Evolutionary conservation across 78 protist species (phyloP).

Genomic region (Dictyostelium capitatum): DNA sequence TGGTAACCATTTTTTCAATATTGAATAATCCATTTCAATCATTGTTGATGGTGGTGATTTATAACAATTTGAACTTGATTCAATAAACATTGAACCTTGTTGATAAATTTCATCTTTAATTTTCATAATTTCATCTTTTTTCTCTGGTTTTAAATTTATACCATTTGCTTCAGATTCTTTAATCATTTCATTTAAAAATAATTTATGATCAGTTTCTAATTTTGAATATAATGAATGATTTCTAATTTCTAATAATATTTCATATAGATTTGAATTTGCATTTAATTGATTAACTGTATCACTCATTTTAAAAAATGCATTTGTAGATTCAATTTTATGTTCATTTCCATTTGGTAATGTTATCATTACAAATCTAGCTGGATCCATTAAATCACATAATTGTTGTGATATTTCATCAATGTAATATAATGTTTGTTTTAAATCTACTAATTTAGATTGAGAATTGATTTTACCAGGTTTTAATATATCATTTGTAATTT

Average conservation of each 20-base stretch:
- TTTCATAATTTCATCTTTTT: background rate
- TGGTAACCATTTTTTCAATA: background rate
- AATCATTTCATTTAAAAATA: conserved; percentile 38
- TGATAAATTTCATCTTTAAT: background rate
- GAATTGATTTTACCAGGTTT: background rate
- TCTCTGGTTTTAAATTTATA: background rate
- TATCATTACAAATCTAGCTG: conserved; percentile 11
- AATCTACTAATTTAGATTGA: background rate
- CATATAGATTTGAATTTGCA: conserved; percentile 14
- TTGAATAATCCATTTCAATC: background rate
- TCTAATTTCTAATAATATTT: background rate
- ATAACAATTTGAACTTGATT: background rate
- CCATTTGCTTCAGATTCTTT: conserved; percentile 57
- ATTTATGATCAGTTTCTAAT: conserved; percentile 23
- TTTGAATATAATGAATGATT: background rate
- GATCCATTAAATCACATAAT: conserved; percentile 48
- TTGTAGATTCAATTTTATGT: conserved; percentile 13
- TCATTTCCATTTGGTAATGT: background rate
- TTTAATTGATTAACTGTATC: conserved; percentile 20
- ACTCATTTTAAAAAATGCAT: background rate
- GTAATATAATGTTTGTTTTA: background rate
- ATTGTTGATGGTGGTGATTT: background rate
- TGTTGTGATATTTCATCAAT: conserved; percentile 45
- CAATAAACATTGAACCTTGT: background rate
- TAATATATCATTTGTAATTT: background rate